These are phyloP conservation scores for Cavenderia fasciculata DNA, from an alignment of 78 protist genomes.

Conservation along the genomic window DNA sequence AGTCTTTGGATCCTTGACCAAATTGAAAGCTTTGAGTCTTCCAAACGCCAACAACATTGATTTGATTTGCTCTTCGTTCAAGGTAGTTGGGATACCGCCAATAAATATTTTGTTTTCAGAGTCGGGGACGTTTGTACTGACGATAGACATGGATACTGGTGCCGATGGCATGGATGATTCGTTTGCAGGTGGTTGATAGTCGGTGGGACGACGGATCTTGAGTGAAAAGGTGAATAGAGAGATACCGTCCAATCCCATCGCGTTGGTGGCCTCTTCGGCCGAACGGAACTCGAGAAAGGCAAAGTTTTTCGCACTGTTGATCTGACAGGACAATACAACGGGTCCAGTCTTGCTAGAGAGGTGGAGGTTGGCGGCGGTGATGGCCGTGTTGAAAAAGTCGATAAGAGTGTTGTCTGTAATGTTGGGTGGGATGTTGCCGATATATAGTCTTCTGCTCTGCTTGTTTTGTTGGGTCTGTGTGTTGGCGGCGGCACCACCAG, in stretches of 20 bases:
- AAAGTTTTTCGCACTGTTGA: slow-evolving; percentile 47
- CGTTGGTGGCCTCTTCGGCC: slow-evolving; percentile 82
- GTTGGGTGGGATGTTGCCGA: slow-evolving; percentile 82
- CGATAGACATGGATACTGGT: slow-evolving; percentile 18
- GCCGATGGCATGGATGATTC: background rate
- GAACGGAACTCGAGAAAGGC: slow-evolving; percentile 82
- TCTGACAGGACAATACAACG: slow-evolving; percentile 57
- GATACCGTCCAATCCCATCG: slow-evolving; percentile 80
- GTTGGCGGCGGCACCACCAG: background rate
- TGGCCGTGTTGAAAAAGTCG: slow-evolving; percentile 73
- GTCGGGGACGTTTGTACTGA: slow-evolving; percentile 81
- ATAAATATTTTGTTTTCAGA: slow-evolving; percentile 64
- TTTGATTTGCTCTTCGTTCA: slow-evolving; percentile 69
- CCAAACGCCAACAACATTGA: slow-evolving; percentile 45
- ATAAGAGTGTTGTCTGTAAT: slow-evolving; percentile 54
- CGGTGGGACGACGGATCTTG: slow-evolving; percentile 85
- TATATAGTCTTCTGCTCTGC: slow-evolving; percentile 72
- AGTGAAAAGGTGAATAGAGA: slow-evolving; percentile 29
- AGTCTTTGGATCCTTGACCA: slow-evolving; percentile 64
- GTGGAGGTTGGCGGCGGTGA: slow-evolving; percentile 20
- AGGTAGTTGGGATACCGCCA: slow-evolving; percentile 71
- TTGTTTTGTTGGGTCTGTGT: slow-evolving; percentile 13
- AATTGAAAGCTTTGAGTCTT: slow-evolving; percentile 62
- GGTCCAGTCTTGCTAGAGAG: slow-evolving; percentile 23
- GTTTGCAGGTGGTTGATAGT: slow-evolving; percentile 27